phyloP scores from a whole-genome alignment of 352 stramenopile genomes.

The Pythium angustatum region DNA sequence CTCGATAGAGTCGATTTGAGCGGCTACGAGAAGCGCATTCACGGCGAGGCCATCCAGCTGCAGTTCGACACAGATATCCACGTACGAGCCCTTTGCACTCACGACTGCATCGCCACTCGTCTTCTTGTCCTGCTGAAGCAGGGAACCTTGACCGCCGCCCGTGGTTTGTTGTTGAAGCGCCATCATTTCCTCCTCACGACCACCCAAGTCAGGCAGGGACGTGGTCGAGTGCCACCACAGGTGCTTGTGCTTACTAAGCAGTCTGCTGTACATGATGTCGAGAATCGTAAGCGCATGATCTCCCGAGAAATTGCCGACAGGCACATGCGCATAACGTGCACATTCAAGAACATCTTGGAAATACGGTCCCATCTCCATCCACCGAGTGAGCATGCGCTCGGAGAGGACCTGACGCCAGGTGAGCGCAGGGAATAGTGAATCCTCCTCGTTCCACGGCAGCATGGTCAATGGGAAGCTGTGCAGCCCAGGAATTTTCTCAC shows the following conservation, averaged over 20 bases:
- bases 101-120: slow-evolving; percentile 72
- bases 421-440: slow-evolving; percentile 86
- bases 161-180: slow-evolving; percentile 78
- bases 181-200: slow-evolving; percentile 68
- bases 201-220: slow-evolving; percentile 90
- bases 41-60: slow-evolving; percentile 75
- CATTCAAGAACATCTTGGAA: slow-evolving; percentile 89
- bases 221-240: slow-evolving; percentile 94
- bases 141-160: slow-evolving; percentile 8
- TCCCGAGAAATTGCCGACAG: slow-evolving; percentile 93
- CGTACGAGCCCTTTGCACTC: slow-evolving; percentile 91
- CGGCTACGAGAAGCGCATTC: slow-evolving; percentile 70
- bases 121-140: slow-evolving; percentile 41
- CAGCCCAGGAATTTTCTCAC: slow-evolving; percentile 85
- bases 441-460: slow-evolving; percentile 81
- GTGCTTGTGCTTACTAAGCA: slow-evolving; percentile 93
- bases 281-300: slow-evolving; percentile 92
- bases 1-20: slow-evolving; percentile 77
- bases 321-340: slow-evolving; percentile 91
- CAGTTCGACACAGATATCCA: slow-evolving; percentile 70
- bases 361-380: slow-evolving; percentile 85
- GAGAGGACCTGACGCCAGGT: slow-evolving; percentile 93
- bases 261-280: slow-evolving; percentile 93
- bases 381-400: slow-evolving; percentile 72
- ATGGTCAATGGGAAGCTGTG: slow-evolving; percentile 93